phyloP scores from a whole-genome alignment of 371 early-diverging fungal species.

The Mortierella sp. region DNA sequence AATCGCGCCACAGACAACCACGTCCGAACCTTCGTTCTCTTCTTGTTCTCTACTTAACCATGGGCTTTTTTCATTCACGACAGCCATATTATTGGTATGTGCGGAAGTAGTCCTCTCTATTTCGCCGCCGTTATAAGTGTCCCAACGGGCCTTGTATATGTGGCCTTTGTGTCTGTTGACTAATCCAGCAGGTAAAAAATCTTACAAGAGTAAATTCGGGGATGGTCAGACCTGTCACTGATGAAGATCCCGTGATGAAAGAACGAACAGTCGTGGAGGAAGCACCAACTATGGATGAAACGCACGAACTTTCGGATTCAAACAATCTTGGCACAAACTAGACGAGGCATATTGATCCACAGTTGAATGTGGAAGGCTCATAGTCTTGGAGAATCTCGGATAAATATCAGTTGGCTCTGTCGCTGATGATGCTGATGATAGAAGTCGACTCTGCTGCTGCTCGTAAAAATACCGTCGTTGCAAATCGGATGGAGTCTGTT shows the following conservation, averaged over 20 bases:
- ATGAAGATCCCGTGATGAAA: neutral
- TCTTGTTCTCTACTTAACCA: constrained; percentile 30
- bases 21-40: constrained; percentile 25
- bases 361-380: neutral
- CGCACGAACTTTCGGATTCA: neutral
- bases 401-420: neutral
- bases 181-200: constrained; percentile 58
- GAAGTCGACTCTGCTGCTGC: neutral
- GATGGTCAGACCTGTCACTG: neutral
- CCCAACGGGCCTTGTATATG: constrained; percentile 29
- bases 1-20: constrained; percentile 36
- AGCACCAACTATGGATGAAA: neutral
- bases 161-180: constrained; percentile 58
- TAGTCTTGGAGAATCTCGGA: neutral
- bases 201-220: constrained; percentile 21
- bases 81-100: neutral
- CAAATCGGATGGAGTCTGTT: neutral
- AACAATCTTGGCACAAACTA: neutral
- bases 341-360: neutral
- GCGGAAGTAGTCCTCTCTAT: constrained; percentile 2
- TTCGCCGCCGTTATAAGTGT: constrained; percentile 37
- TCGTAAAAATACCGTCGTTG: neutral
- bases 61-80: constrained; percentile 26
- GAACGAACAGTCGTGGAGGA: neutral
- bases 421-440: neutral